phyloP scores from a whole-genome alignment of 176 grass and related monocot species.

The Chloris gayana region DNA sequence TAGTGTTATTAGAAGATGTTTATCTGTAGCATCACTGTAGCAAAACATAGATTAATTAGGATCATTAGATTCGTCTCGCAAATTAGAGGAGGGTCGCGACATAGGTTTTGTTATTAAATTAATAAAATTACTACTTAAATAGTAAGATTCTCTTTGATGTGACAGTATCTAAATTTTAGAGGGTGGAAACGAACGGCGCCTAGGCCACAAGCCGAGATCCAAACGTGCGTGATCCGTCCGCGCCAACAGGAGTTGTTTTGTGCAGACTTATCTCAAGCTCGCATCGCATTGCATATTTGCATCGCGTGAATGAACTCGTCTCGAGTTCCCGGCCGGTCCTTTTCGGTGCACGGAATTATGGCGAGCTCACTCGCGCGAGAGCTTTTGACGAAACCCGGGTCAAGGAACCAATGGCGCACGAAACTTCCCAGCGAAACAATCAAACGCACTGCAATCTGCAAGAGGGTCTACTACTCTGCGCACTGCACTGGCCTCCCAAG shows the following conservation, averaged over 20 bases:
- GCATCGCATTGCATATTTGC: background rate
- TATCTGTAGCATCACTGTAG: too few relatives aligned
- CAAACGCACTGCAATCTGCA: constrained; percentile 18
- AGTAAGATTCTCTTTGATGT: too few relatives aligned
- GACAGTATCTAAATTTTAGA: too few relatives aligned
- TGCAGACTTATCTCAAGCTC: background rate
- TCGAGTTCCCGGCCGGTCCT: background rate
- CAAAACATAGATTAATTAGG: too few relatives aligned
- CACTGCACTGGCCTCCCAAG: too few relatives aligned
- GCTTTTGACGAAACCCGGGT: constrained; percentile 2
- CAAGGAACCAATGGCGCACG: background rate
- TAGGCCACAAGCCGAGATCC: constrained; percentile 27
- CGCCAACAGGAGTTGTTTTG: background rate
- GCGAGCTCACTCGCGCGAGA: background rate
- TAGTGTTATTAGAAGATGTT: too few relatives aligned
- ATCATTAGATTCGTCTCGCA: too few relatives aligned
- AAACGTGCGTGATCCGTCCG: too few relatives aligned
- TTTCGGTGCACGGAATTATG: background rate
- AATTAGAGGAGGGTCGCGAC: too few relatives aligned
- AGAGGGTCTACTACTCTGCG: background rate
- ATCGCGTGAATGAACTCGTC: constrained; percentile 2
- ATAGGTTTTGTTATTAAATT: too few relatives aligned
- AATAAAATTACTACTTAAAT: too few relatives aligned
- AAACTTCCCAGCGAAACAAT: constrained; percentile 29
- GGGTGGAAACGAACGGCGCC: too few relatives aligned